These are phyloP conservation scores for Psilocybe sp. DNA, from an alignment of 768 basidiomycete genomes.

Conservation along the genomic window DNA sequence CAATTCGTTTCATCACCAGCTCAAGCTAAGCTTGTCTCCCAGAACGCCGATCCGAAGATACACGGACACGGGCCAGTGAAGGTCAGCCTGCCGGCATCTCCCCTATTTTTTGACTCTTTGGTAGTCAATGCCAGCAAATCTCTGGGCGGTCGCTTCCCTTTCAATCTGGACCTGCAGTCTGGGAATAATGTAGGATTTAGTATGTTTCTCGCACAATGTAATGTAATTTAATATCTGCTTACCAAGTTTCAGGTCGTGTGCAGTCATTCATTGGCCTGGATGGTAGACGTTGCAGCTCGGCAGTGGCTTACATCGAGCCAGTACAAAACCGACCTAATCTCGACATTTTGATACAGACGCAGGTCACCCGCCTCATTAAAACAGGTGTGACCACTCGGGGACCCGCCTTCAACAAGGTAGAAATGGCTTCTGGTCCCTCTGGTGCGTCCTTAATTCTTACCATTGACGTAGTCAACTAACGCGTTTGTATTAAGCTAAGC, in stretches of 20 bases:
- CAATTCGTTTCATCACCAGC: no score
- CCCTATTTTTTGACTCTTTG: slow-evolving; percentile 24
- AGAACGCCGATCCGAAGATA: no score
- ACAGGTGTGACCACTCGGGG: background rate
- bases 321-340: slow-evolving; percentile 2
- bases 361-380: slow-evolving; percentile 14
- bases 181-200: slow-evolving; percentile 22
- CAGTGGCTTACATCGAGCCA: slow-evolving; percentile 2
- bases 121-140: slow-evolving; percentile 24
- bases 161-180: slow-evolving; percentile 30
- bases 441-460: background rate
- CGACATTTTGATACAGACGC: slow-evolving; percentile 6
- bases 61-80: slow-evolving; percentile 15
- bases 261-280: background rate
- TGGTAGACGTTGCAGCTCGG: slow-evolving; percentile 6
- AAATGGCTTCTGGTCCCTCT: background rate
- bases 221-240: no score
- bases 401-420: background rate
- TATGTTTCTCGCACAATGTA: no score
- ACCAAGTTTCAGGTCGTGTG: background rate
- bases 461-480: no score
- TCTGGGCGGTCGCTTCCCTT: slow-evolving; percentile 24
- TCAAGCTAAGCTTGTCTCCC: no score
- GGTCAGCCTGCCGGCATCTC: slow-evolving; percentile 17
- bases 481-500: background rate